A percentile compares a stretch with the other conserved stretches of the same genome.
Conservation (phyloP, 2,329 filamentous ascomycete genomes). For the Pseudopithomyces chartarum region DNA sequence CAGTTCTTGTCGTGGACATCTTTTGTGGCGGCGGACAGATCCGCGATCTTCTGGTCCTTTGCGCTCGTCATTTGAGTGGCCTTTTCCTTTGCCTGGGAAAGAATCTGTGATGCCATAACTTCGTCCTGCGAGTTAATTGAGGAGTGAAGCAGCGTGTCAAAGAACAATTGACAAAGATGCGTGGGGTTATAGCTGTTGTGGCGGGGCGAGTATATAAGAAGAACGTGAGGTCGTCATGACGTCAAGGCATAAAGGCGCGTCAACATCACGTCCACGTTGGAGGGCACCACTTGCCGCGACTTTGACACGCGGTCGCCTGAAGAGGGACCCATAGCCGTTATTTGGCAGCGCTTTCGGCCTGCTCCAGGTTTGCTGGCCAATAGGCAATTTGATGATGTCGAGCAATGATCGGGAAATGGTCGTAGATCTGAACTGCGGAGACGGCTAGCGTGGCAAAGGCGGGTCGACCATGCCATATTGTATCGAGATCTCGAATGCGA, state of each 20-base stretch:
- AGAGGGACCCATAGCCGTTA: constrained; percentile 1
- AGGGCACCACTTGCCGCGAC: constrained; percentile 21
- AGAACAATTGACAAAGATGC: constrained; percentile 3
- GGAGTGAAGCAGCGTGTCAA: background rate
- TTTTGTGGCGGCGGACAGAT: constrained; percentile 64
- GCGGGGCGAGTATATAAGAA: constrained; percentile 3
- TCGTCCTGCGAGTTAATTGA: constrained; percentile 9
- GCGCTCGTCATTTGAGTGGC: constrained; percentile 41
- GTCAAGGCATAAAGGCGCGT: background rate
- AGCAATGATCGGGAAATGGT: constrained; percentile 9
- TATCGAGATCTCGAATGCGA: constrained; percentile 26
- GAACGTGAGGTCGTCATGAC: constrained; percentile 10
- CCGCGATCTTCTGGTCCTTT: constrained; percentile 60
- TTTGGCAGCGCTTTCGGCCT: background rate
- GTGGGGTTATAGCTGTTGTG: background rate
- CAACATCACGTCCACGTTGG: constrained; percentile 7
- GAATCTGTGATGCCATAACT: constrained; percentile 39
- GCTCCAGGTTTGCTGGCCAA: constrained; percentile 8
- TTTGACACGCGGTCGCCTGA: constrained; percentile 13
- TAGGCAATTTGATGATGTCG: constrained; percentile 14
- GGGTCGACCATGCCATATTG: constrained; percentile 27
- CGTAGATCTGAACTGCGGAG: constrained; percentile 22
- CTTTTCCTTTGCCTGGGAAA: constrained; percentile 34
- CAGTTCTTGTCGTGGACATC: constrained; percentile 61
- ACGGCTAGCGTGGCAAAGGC: constrained; percentile 20